A percentile compares a stretch with the other conserved stretches of the same genome.
These are phyloP conservation scores for Parietichytrium sp. DNA, from an alignment of 108 stramenopile genomes.

Conservation along the genomic window DNA sequence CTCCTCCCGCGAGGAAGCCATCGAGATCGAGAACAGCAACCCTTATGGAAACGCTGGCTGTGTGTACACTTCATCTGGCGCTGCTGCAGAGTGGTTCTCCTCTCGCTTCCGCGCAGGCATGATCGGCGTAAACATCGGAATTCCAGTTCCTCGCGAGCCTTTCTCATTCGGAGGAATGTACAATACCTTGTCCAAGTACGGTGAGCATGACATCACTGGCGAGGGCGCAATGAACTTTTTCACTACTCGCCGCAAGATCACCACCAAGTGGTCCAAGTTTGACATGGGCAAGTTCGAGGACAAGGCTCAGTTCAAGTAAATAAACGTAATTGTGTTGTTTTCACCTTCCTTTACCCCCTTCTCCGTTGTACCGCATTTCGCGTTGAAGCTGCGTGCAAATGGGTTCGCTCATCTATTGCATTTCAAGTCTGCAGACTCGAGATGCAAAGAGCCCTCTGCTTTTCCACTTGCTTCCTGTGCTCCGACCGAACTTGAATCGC, in stretches of 20 bases:
- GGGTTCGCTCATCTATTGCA: too few species aligned
- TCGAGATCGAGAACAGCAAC: conserved; percentile 87
- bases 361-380: too few species aligned
- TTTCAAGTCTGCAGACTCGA: too few species aligned
- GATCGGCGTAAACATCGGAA: conserved; percentile 81
- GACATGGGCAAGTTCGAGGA: not conserved
- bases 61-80: conserved; percentile 85
- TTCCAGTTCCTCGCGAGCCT: conserved; percentile 89
- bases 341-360: too few species aligned
- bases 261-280: conserved; percentile 76
- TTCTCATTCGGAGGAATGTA: conserved; percentile 89
- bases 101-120: conserved; percentile 74
- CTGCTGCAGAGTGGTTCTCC: conserved; percentile 86
- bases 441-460: too few species aligned
- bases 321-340: too few species aligned
- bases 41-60: conserved; percentile 93
- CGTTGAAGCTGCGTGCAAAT: too few species aligned
- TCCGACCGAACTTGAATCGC: too few species aligned
- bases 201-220: conserved; percentile 92
- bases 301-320: conserved; percentile 25
- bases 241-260: conserved; percentile 88
- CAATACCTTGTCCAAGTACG: conserved; percentile 87
- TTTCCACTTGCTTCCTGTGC: too few species aligned
- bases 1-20: conserved; percentile 79
- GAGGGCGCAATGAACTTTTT: conserved; percentile 95